Base-by-base conservation (phyloP, 2,329 filamentous ascomycete species). In the Ophiosphaerella narmari region DNA sequence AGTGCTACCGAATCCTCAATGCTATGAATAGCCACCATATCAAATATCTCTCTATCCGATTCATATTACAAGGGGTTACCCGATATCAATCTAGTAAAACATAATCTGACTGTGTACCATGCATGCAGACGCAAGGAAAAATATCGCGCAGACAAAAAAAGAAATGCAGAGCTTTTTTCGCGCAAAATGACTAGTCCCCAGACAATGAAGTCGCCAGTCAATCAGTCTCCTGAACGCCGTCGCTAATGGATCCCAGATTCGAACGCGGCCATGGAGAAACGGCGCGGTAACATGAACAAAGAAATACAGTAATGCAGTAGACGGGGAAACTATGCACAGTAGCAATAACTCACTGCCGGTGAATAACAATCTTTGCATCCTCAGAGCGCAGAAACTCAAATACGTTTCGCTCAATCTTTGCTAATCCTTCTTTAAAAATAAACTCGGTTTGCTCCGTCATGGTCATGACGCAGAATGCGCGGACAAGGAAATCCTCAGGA, bases 361-460 rank as follows among this genome's bases (percentile, higher is more conserved):
- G 56, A 64, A 72, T 62, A 13, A 70, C 56, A 47, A 72, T 72
- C 43, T 65, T 68, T 43, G 65, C 59, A 35, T 72, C 67, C 33
- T 70, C 66, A 3, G 44, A 58, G 32, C 61, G 48, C 23, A 72
- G 50, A 35, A 70, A 71, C 24, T 68, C 68, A 35, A 72, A 71
- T 0, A 70, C 57, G 6, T 54, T 57, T 26, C 65, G 50, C 32
- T 68, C 67, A 9, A 71, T 46, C 29, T 57, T 53, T 9, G 62
- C 59, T 36, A 72, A 43, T 3, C 68, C 69, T 12, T 71, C 66
- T 41, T 68, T 70, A 57, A 71, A 71, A 18, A 71, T 40, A 43
- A 67, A 55, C 14, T 72, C 69, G 2, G 64, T 68, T 6, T 67
- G 66, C 33, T 70, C 69, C 0, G 69, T 72, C 18, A 69, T 69